Evolutionary conservation across 2,329 filamentous ascomycete genomes (phyloP).

Genomic region (Arthrinium phaeospermum): DNA sequence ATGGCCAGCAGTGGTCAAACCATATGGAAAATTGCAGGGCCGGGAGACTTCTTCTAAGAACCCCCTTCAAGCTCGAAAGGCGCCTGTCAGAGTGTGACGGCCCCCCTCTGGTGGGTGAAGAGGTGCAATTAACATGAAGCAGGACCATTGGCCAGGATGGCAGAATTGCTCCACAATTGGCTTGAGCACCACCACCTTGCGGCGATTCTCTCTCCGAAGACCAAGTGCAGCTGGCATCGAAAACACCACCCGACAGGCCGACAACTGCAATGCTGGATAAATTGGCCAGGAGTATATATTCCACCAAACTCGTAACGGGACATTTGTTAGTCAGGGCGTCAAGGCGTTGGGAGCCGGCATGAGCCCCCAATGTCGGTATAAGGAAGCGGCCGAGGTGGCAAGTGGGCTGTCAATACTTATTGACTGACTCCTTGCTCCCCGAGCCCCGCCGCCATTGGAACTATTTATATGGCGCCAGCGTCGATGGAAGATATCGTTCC

Average conservation of each 20-base stretch:
- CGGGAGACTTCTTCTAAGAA: background rate
- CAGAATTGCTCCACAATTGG: background rate
- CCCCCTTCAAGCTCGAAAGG: background rate
- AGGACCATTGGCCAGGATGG: background rate
- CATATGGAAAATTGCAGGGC: background rate
- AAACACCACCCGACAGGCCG: background rate
- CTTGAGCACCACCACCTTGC: background rate
- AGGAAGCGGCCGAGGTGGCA: background rate
- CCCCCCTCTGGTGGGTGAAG: background rate
- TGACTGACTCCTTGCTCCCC: no score
- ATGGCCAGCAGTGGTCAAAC: background rate
- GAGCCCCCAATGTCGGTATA: background rate
- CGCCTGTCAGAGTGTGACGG: background rate
- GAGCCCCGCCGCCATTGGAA: background rate
- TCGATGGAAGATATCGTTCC: constrained; percentile 1
- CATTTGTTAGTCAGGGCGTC: background rate
- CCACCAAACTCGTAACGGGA: constrained; percentile 5
- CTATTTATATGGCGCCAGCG: background rate
- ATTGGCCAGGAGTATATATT: background rate
- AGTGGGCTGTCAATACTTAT: constrained; percentile 1
- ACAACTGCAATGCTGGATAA: background rate
- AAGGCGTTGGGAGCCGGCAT: background rate
- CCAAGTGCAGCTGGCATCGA: background rate
- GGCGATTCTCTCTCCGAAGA: constrained; percentile 8
- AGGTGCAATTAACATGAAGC: constrained; percentile 12